A percentile compares a stretch with the other conserved stretches of the same genome.
These are phyloP conservation scores for Tilletia walkeri DNA, from an alignment of 1,284 basidiomycete genomes.

Conservation along the genomic window DNA sequence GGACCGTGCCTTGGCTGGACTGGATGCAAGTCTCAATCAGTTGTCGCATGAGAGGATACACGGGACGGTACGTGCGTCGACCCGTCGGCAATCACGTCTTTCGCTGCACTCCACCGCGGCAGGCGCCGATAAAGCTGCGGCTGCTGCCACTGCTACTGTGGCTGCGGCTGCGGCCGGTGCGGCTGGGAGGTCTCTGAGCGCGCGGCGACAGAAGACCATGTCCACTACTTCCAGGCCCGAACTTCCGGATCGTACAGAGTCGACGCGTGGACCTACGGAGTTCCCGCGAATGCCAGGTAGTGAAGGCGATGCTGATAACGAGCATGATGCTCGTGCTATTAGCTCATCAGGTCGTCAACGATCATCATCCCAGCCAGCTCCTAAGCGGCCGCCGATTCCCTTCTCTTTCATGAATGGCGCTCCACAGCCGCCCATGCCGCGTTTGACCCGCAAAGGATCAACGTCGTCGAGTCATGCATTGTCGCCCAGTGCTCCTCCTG, in stretches of 20 bases:
- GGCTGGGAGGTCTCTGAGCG: not conserved
- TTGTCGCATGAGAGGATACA: slow-evolving; percentile 10
- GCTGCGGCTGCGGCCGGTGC: not conserved
- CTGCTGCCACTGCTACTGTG: not conserved
- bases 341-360: slow-evolving; percentile 30
- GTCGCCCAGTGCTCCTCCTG: not conserved
- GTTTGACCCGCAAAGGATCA: not conserved
- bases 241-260: too few relatives aligned
- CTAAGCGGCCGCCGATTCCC: slow-evolving; percentile 36
- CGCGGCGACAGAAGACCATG: not conserved
- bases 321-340: slow-evolving; percentile 7
- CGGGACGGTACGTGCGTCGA: not conserved
- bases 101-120: slow-evolving; percentile 2
- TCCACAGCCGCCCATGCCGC: slow-evolving; percentile 14
- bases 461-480: not conserved
- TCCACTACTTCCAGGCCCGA: not conserved
- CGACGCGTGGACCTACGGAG: not conserved
- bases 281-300: slow-evolving; percentile 1
- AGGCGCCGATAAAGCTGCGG: slow-evolving; percentile 1
- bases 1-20: slow-evolving; percentile 10
- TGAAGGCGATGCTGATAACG: not conserved
- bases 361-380: slow-evolving; percentile 39
- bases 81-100: not conserved
- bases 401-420: slow-evolving; percentile 27
- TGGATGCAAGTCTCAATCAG: slow-evolving; percentile 14